phyloP scores from a whole-genome alignment of 306 rosid genomes.

The Medicago ruthenica region DNA sequence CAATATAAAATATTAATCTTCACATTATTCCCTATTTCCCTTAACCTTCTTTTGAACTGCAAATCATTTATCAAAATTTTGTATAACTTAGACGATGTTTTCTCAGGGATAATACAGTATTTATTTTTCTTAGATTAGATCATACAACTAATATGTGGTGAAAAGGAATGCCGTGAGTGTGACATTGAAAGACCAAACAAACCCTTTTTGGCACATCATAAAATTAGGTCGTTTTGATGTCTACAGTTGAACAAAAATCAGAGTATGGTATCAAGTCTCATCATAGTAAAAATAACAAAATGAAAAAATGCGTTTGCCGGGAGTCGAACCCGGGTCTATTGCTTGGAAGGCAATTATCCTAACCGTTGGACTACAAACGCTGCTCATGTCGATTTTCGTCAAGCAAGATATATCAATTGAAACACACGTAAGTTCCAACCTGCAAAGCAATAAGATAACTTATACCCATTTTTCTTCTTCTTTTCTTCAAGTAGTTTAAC shows the following conservation, averaged over 20 bases:
- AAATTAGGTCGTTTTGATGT: too few relatives aligned
- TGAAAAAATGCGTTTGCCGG: slow-evolving; percentile 45
- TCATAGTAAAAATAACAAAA: too few relatives aligned
- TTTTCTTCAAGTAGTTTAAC: too few relatives aligned
- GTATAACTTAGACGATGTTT: neutral
- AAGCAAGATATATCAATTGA: too few relatives aligned
- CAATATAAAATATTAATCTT: neutral
- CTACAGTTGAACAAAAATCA: too few relatives aligned
- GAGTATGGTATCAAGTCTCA: neutral
- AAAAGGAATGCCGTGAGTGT: neutral
- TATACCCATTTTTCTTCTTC: too few relatives aligned
- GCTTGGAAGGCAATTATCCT: slow-evolving; percentile 76
- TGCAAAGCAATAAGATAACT: too few relatives aligned
- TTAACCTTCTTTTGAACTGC: neutral
- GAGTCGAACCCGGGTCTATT: slow-evolving; percentile 72
- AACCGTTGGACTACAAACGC: slow-evolving; percentile 72
- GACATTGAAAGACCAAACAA: neutral
- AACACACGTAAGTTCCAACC: too few relatives aligned
- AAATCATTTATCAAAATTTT: neutral
- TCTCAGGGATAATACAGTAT: neutral
- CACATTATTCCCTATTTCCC: neutral
- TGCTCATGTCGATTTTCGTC: too few relatives aligned
- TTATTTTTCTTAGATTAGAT: too few relatives aligned
- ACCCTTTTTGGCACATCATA: too few relatives aligned
- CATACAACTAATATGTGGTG: neutral